Base-by-base conservation (phyloP, 345 rosid species). In the Eucalyptus viminalis region DNA sequence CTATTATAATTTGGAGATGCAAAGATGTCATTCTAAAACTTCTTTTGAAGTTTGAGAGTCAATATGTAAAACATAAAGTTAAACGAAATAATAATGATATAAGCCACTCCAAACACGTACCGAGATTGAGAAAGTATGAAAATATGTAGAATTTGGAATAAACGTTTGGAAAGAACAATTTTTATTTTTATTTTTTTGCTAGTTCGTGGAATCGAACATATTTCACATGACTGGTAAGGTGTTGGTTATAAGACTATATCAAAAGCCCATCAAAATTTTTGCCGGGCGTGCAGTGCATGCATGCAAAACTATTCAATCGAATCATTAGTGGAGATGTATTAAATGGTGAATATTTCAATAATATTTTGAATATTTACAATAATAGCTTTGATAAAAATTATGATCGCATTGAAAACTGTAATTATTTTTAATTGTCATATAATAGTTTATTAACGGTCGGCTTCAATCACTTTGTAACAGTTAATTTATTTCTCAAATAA, bases 371-470 rank as follows among this genome's bases (percentile, higher is more conserved):
- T 51, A 51, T 51, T 51, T 51, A 51, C 0, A 51, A 51, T 51
- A 51, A 0, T 7, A 7, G 2, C 54, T 51, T 51, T 17, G 9
- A 51, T 51, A 3, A 51, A 51, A 16, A 51, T 51, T 51, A 17
- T 51, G 54, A 51, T 9, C 2, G 0, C 54, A 51, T 51, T 51
- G 1, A 17, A 17, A 17, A 51, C 9, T 0, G 4, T 51, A 4
- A 51, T 17, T 51, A 51, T 51, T 51, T 51, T 17, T 17, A 51
- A 51, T 17, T 3, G 2, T 17, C 54, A 51, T 17, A 51, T 51
- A 17, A 51, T 51, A 51, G 54, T 51, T 51, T 51, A 9, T 16
- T 51, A 16, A 51, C 0, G 2, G 0, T 51, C 2, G 9, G 54
- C 54, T 7, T 51, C 22, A 51, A 51, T 51, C 22, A 17, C 54